These are phyloP conservation scores for Wallacemonas collosoma DNA, from an alignment of 208 protist genomes.

Conservation along the genomic window DNA sequence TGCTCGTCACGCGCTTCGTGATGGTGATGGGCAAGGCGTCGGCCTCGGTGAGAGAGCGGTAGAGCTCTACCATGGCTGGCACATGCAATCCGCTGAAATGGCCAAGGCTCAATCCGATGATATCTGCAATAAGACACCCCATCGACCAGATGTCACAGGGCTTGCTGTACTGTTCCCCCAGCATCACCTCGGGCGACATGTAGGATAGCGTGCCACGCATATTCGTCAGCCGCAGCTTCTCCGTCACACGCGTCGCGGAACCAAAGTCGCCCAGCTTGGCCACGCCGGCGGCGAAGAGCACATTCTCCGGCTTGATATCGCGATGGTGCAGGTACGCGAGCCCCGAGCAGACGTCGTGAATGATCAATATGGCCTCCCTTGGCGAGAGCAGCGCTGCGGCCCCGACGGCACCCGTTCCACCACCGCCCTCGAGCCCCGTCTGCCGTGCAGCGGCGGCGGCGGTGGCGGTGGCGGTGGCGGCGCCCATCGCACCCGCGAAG, in stretches of 20 bases:
- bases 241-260: slow-evolving; percentile 50
- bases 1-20: slow-evolving; percentile 37
- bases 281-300: slow-evolving; percentile 70
- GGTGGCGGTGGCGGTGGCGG: neutral
- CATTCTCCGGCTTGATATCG: slow-evolving; percentile 85
- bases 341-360: slow-evolving; percentile 72
- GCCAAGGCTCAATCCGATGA: slow-evolving; percentile 74
- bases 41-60: slow-evolving; percentile 39
- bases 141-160: slow-evolving; percentile 86
- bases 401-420: neutral
- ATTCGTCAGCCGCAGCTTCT: slow-evolving; percentile 48
- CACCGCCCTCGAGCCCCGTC: neutral
- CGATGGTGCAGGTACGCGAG: slow-evolving; percentile 73
- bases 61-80: slow-evolving; percentile 68
- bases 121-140: slow-evolving; percentile 73
- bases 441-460: neutral
- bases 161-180: slow-evolving; percentile 79
- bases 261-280: slow-evolving; percentile 87
- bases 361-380: slow-evolving; percentile 58
- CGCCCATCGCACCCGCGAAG: slow-evolving; percentile 16
- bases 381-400: slow-evolving; percentile 17
- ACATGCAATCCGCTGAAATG: slow-evolving; percentile 74
- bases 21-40: slow-evolving; percentile 59
- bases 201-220: slow-evolving; percentile 85
- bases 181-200: slow-evolving; percentile 86